These are phyloP conservation scores for Corchorus olitorius DNA, from an alignment of 345 rosid species.

Conservation along the genomic window DNA sequence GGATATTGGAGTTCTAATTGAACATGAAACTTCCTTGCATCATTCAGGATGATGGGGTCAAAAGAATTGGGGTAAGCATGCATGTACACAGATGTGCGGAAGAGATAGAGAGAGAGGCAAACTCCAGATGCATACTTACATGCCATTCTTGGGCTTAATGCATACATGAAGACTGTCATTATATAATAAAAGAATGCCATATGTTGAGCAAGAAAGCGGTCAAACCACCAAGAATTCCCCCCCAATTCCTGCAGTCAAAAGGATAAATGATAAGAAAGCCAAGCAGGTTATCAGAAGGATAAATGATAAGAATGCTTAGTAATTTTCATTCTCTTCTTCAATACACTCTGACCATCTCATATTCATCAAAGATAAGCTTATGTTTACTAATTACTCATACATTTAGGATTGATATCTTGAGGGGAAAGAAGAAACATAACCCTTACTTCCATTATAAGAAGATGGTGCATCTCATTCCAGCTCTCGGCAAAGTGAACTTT, in stretches of 20 bases:
- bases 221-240: constrained; percentile 96
- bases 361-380: background rate
- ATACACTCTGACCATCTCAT: background rate
- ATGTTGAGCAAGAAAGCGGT: constrained; percentile 85
- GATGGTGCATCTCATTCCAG: constrained; percentile 99
- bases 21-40: background rate
- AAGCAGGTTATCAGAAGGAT: background rate
- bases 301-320: background rate
- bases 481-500: constrained; percentile 99
- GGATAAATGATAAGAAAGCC: background rate
- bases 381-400: background rate
- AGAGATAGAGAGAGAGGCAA: background rate
- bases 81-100: background rate
- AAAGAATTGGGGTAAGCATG: background rate
- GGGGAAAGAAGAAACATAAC: background rate
- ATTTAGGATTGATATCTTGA: background rate
- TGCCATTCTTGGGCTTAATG: constrained; percentile 97
- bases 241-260: constrained; percentile 81
- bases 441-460: constrained; percentile 98
- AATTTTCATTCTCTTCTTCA: background rate
- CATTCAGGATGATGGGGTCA: background rate
- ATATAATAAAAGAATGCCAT: constrained; percentile 78
- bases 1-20: background rate
- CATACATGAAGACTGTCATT: constrained; percentile 88
- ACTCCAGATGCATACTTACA: constrained; percentile 54